A percentile compares a stretch with the other conserved stretches of the same genome.
phyloP scores from a whole-genome alignment of 805 yeast species.

The Candida chauliodis region DNA sequence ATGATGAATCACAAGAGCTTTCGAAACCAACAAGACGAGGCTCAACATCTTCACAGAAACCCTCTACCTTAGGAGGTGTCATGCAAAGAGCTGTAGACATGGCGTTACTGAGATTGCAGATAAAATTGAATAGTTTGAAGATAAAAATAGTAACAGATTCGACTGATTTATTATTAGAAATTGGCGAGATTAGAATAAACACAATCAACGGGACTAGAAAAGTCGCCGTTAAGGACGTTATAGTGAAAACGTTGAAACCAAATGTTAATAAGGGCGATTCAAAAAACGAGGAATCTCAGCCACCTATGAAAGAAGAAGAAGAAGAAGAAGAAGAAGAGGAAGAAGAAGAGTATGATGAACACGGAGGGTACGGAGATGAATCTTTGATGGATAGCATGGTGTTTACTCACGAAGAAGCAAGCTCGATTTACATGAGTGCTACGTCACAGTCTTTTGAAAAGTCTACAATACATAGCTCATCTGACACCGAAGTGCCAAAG shows the following conservation, averaged over 20 bases:
- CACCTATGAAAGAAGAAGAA: constrained; percentile 1
- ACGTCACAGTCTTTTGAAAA: constrained; percentile 46
- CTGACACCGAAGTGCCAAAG: constrained; percentile 1
- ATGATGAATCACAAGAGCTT: constrained; percentile 9
- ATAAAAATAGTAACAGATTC: constrained; percentile 49
- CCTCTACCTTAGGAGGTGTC: constrained; percentile 49
- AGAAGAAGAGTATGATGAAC: constrained; percentile 18
- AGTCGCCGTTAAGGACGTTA: constrained; percentile 37
- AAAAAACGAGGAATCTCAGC: constrained; percentile 11
- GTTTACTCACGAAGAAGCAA: constrained; percentile 66
- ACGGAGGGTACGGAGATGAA: constrained; percentile 32
- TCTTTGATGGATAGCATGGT: constrained; percentile 56
- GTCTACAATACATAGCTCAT: constrained; percentile 4
- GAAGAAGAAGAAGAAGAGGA: constrained; percentile 9
- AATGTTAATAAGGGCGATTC: constrained; percentile 27
- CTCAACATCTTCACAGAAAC: constrained; percentile 15
- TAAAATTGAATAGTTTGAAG: constrained; percentile 45
- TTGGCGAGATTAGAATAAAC: constrained; percentile 28
- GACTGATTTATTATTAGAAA: constrained; percentile 29
- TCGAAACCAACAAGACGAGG: constrained; percentile 10
- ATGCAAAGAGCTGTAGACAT: constrained; percentile 64
- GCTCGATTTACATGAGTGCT: constrained; percentile 81
- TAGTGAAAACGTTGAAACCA: constrained; percentile 40
- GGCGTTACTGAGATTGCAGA: constrained; percentile 58
- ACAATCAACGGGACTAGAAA: constrained; percentile 48